Percentiles rank a stretch among this genome's conserved stretches.
These are phyloP conservation scores for Thelonectria discophora DNA, from an alignment of 2,329 filamentous ascomycete species.

Conservation along the genomic window DNA sequence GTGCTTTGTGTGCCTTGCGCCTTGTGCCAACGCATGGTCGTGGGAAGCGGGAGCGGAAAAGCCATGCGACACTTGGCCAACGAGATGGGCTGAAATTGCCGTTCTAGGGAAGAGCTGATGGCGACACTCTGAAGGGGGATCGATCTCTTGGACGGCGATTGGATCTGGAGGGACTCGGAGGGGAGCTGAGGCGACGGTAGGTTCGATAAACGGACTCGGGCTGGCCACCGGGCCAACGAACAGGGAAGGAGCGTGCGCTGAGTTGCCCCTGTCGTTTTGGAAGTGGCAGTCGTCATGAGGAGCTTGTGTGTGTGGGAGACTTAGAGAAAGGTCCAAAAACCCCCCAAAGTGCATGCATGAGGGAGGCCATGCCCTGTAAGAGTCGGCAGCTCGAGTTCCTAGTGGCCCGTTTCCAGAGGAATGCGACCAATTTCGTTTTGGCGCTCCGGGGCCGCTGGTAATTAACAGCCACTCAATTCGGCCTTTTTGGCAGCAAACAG, in stretches of 20 bases:
- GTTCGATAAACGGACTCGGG: constrained; percentile 4
- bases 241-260: not conserved
- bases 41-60: constrained; percentile 1
- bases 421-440: constrained; percentile 37
- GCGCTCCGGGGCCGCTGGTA: constrained; percentile 23
- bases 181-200: constrained; percentile 4
- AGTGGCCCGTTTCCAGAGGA: constrained; percentile 40
- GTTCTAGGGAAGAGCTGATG: constrained; percentile 13
- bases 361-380: constrained; percentile 26
- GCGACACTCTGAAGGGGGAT: constrained; percentile 11
- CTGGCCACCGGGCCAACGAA: constrained; percentile 24
- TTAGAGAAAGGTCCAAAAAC: too few species aligned
- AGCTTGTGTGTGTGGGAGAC: too few species aligned
- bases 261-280: too few species aligned
- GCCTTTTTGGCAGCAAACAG: too few species aligned
- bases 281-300: too few species aligned
- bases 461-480: constrained; percentile 31
- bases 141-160: constrained; percentile 22
- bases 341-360: constrained; percentile 44
- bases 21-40: constrained; percentile 5
- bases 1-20: not conserved
- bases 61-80: constrained; percentile 3
- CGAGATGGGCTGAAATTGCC: constrained; percentile 13
- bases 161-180: constrained; percentile 9
- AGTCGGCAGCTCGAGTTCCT: constrained; percentile 6